Evolutionary conservation across 306 rosid genomes (phyloP).

Genomic region (Bauhinia variegata): DNA sequence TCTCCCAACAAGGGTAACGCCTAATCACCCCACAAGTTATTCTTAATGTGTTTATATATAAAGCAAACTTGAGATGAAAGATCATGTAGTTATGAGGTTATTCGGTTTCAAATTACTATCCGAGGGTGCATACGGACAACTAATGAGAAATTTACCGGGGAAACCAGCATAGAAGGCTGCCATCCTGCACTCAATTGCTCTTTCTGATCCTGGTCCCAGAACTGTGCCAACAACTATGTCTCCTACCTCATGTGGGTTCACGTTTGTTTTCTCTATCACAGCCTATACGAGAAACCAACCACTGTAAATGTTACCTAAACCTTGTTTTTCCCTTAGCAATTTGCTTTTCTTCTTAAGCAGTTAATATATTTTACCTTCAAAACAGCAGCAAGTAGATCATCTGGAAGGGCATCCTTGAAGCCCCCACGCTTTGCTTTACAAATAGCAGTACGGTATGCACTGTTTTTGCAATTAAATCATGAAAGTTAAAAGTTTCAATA

Average conservation of each 20-base stretch:
- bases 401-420: conserved; percentile 87
- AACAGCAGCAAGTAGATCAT: conserved; percentile 86
- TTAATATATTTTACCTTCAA: conserved; percentile 60
- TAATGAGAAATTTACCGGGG: conserved; percentile 59
- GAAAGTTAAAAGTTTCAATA: neutral
- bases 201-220: conserved; percentile 78
- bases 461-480: conserved; percentile 30
- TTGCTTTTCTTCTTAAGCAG: neutral
- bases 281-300: conserved; percentile 52
- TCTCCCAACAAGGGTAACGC: no score
- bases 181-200: conserved; percentile 93
- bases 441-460: conserved; percentile 85
- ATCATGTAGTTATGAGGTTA: neutral
- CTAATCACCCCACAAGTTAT: no score
- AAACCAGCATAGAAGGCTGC: conserved; percentile 90
- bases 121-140: no score
- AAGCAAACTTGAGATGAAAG: neutral
- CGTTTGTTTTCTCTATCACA: conserved; percentile 74
- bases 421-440: conserved; percentile 89
- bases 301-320: neutral
- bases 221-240: conserved; percentile 95
- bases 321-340: neutral
- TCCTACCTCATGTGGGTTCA: conserved; percentile 79
- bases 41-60: neutral
- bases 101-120: neutral